phyloP scores from a whole-genome alignment of 441 rosid genomes.

The Adansonia gregorii region DNA sequence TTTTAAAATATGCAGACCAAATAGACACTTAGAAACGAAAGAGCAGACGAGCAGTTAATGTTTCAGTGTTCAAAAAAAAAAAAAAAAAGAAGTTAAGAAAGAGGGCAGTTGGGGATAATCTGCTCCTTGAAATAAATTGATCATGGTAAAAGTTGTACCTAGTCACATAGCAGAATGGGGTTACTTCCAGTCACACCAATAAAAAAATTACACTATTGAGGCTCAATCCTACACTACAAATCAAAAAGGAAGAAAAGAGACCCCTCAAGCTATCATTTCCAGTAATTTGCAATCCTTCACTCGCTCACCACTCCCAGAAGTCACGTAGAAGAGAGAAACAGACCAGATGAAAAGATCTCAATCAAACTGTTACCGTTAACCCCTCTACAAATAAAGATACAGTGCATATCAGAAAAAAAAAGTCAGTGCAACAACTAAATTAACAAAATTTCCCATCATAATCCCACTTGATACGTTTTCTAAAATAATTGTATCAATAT shows the following conservation, averaged over 20 bases:
- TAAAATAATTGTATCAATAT: not conserved
- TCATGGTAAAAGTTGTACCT: not conserved
- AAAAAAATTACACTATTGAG: not conserved
- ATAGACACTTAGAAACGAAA: not conserved
- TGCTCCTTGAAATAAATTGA: not conserved
- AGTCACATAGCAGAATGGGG: not conserved
- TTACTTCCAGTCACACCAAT: not conserved
- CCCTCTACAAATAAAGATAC: not conserved
- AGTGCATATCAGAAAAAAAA: not conserved
- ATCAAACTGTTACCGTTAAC: not conserved
- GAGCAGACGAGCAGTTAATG: not conserved
- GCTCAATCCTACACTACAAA: not conserved
- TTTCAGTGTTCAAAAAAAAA: not conserved
- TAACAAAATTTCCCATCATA: not conserved
- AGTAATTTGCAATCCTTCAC: not conserved
- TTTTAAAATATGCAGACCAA: not conserved
- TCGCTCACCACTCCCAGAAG: not conserved
- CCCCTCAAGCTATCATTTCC: not conserved
- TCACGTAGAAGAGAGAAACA: not conserved
- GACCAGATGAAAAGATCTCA: not conserved
- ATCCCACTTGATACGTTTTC: not conserved
- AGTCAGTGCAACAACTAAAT: not conserved
- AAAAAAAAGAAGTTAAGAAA: no score
- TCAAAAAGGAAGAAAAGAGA: not conserved
- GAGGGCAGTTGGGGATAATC: not conserved